phyloP scores from a whole-genome alignment of 257 asterid genomes.

The Galeopsis tetrahit region DNA sequence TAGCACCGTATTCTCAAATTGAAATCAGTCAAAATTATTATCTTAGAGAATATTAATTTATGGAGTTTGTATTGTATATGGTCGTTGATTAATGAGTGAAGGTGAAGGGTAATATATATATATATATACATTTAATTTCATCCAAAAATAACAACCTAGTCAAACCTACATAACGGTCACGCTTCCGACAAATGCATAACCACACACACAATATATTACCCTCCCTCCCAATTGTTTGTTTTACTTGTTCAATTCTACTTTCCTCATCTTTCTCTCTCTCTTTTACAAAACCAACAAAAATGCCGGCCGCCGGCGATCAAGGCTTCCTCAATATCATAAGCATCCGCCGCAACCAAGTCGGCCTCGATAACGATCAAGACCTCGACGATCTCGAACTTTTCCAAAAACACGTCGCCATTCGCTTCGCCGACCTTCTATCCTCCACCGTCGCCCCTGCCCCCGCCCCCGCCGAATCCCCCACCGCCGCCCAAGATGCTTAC shows the following conservation, averaged over 20 bases:
- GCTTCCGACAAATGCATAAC: constrained; percentile 34
- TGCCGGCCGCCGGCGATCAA: constrained; percentile 70
- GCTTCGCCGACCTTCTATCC: constrained; percentile 70
- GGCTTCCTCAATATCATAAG: constrained; percentile 87
- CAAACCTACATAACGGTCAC: constrained; percentile 41
- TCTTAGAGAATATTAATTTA: too few relatives aligned
- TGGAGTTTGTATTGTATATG: too few relatives aligned
- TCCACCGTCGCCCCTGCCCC: constrained; percentile 17
- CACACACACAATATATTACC: constrained; percentile 30
- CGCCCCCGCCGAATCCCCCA: constrained; percentile 37
- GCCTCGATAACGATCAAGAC: constrained; percentile 71
- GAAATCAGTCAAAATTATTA: too few relatives aligned
- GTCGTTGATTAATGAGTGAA: too few relatives aligned
- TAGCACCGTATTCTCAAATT: too few relatives aligned
- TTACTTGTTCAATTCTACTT: neutral
- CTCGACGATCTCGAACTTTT: constrained; percentile 83
- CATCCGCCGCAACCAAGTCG: constrained; percentile 88
- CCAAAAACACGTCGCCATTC: constrained; percentile 74
- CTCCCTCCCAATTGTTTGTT: constrained; percentile 22
- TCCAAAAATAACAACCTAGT: constrained; percentile 1
- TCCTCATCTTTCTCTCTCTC: neutral
- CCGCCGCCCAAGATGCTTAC: constrained; percentile 2
- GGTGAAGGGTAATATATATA: too few relatives aligned
- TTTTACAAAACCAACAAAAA: neutral
- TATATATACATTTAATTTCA: too few relatives aligned